A percentile compares a stretch with the other conserved stretches of the same genome.
phyloP scores from a whole-genome alignment of 1,284 basidiomycete species.

The Flammula alnicola region DNA sequence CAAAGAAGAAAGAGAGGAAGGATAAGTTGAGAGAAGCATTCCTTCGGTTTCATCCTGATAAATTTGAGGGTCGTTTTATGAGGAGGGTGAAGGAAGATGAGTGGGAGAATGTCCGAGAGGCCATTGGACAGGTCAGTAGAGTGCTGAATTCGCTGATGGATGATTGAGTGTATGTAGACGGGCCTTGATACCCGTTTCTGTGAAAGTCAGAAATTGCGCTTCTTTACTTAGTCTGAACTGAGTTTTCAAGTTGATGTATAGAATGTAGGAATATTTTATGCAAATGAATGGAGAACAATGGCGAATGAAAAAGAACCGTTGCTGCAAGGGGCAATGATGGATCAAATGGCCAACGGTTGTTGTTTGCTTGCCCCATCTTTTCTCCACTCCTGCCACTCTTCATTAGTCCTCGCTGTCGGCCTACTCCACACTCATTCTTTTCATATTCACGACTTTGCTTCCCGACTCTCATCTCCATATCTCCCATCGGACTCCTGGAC shows the following conservation, averaged over 20 bases:
- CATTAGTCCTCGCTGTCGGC: no score
- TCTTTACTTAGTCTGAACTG: no score
- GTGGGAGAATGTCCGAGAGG: slow-evolving; percentile 72
- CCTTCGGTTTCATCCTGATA: slow-evolving; percentile 85
- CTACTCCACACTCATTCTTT: slow-evolving; percentile 17
- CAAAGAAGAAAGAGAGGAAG: slow-evolving; percentile 48
- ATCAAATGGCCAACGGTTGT: no score
- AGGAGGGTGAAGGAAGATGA: slow-evolving; percentile 62
- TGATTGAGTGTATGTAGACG: neutral
- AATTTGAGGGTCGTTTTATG: slow-evolving; percentile 80
- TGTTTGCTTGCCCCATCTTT: slow-evolving; percentile 15
- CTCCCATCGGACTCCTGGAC: no score
- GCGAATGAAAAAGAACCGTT: no score
- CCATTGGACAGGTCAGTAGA: slow-evolving; percentile 72
- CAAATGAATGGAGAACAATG: no score
- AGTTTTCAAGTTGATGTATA: no score
- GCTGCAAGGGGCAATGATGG: no score
- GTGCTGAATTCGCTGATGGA: slow-evolving; percentile 55
- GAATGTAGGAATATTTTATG: no score
- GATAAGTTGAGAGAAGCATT: slow-evolving; percentile 75
- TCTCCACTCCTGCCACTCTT: slow-evolving; percentile 23
- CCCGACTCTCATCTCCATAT: no score
- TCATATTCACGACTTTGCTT: slow-evolving; percentile 12
- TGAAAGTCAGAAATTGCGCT: no score
- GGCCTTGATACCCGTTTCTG: neutral